phyloP scores from a whole-genome alignment of 495 filamentous ascomycete species.

The Neohortaea acidophila region DNA sequence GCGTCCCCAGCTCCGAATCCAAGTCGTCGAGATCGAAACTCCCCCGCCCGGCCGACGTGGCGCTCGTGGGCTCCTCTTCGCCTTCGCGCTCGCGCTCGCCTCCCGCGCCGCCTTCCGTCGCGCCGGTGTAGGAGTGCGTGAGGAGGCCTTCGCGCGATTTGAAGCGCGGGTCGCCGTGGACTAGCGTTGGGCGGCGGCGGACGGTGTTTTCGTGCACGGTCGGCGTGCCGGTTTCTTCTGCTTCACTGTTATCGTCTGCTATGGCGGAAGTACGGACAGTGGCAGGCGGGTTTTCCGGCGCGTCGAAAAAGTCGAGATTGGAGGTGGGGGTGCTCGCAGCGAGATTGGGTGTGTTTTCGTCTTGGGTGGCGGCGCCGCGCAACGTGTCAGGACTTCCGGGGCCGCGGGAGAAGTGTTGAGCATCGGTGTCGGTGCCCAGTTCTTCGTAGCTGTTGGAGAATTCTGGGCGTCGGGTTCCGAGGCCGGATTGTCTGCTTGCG shows the following conservation, averaged over 20 bases:
- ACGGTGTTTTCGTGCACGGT: slow-evolving; percentile 39
- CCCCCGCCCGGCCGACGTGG: background rate
- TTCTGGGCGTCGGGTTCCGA: slow-evolving; percentile 31
- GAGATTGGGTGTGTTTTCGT: slow-evolving; percentile 4
- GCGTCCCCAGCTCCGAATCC: background rate
- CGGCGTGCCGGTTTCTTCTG: slow-evolving; percentile 9
- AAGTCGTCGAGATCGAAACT: background rate
- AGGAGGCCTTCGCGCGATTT: slow-evolving; percentile 56
- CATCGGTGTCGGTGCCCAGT: slow-evolving; percentile 41
- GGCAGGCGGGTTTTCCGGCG: no score
- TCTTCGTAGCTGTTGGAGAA: slow-evolving; percentile 42
- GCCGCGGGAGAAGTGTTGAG: slow-evolving; percentile 46
- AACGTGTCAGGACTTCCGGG: slow-evolving; percentile 28
- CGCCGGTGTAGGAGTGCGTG: slow-evolving; percentile 38
- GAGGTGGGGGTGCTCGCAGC: slow-evolving; percentile 16
- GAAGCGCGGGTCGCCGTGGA: slow-evolving; percentile 37
- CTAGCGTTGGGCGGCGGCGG: slow-evolving; percentile 40
- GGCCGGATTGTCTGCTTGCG: slow-evolving; percentile 34
- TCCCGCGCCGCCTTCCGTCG: slow-evolving; percentile 27
- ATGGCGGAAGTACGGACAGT: no score
- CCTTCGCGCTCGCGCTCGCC: slow-evolving; percentile 6
- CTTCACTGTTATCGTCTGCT: slow-evolving; percentile 26
- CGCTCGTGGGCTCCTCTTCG: background rate
- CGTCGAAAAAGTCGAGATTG: slow-evolving; percentile 23
- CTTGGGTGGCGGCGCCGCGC: slow-evolving; percentile 19